Conservation (phyloP, 164 flowering plant genomes). For the Liquidambar formosana region DNA sequence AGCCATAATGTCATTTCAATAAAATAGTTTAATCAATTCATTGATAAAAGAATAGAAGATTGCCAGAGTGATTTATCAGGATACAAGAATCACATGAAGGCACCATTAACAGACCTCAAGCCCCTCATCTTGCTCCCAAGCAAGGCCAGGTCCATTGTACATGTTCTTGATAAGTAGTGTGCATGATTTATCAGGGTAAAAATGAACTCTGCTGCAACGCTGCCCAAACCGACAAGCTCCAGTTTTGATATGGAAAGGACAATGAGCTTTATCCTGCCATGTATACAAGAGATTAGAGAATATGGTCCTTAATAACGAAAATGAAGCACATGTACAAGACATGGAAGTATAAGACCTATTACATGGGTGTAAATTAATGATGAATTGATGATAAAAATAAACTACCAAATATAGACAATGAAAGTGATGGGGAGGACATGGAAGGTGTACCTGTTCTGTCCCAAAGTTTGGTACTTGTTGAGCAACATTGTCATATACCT, state of each 20-base stretch:
- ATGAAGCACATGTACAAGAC: neutral
- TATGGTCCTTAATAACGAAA: neutral
- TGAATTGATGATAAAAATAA: neutral
- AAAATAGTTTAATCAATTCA: neutral
- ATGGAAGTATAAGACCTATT: neutral
- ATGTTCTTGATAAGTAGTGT: slow-evolving; percentile 91
- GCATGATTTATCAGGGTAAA: slow-evolving; percentile 91
- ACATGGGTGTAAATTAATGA: neutral
- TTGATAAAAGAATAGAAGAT: neutral
- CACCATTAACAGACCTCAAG: slow-evolving; percentile 93
- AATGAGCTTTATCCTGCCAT: slow-evolving; percentile 91
- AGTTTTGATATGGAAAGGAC: slow-evolving; percentile 95
- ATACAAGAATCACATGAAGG: slow-evolving; percentile 59
- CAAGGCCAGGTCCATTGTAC: slow-evolving; percentile 97
- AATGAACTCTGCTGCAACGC: slow-evolving; percentile 94
- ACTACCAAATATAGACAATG: neutral
- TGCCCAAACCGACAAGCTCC: slow-evolving; percentile 95
- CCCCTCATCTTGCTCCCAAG: slow-evolving; percentile 99
- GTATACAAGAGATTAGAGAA: slow-evolving; percentile 1
- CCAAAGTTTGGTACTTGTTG: slow-evolving; percentile 90
- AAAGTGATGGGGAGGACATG: neutral
- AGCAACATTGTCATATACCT: slow-evolving; percentile 65
- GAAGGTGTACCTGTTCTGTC: slow-evolving; percentile 71
- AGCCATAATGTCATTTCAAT: neutral
- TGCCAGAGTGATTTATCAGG: slow-evolving; percentile 37